phyloP scores from a whole-genome alignment of 768 basidiomycete species.

The Pleurotus tuber-regium region DNA sequence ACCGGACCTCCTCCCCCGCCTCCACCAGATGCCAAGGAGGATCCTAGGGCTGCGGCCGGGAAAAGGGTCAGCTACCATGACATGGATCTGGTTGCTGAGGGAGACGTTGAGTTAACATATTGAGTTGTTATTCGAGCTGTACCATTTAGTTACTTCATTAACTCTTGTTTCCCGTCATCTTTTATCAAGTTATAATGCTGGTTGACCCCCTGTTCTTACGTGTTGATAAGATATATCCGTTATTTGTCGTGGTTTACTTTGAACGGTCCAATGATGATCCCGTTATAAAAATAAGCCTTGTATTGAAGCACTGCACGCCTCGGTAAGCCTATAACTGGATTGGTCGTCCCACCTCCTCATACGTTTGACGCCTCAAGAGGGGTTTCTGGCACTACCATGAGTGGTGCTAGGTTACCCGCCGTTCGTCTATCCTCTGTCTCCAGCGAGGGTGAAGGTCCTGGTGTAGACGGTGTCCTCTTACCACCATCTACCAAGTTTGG shows the following conservation, averaged over 20 bases:
- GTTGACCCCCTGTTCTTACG: not conserved
- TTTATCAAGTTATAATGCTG: not conserved
- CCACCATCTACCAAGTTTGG: slow-evolving; percentile 55
- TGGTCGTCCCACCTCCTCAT: not conserved
- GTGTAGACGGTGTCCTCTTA: slow-evolving; percentile 43
- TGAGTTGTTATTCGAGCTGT: slow-evolving; percentile 14
- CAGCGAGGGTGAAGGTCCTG: slow-evolving; percentile 29
- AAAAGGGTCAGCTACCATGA: slow-evolving; percentile 93
- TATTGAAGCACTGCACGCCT: not conserved
- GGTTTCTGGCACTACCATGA: slow-evolving; percentile 24
- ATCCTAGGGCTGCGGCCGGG: slow-evolving; percentile 86
- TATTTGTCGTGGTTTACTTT: slow-evolving; percentile 6
- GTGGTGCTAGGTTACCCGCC: slow-evolving; percentile 39
- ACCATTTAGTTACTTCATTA: not conserved
- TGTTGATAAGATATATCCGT: not conserved
- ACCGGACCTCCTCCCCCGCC: slow-evolving; percentile 71
- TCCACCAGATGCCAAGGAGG: slow-evolving; percentile 87
- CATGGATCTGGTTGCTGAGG: slow-evolving; percentile 91
- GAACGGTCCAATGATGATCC: too few relatives aligned
- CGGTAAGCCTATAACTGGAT: not conserved
- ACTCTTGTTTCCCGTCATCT: not conserved
- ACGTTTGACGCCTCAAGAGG: not conserved
- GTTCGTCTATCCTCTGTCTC: slow-evolving; percentile 47
- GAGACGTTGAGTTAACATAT: slow-evolving; percentile 37
- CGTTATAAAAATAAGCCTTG: too few relatives aligned